Percentiles rank a stretch among this genome's conserved stretches.
These are phyloP conservation scores for Suhomyces bolitotheri DNA, from an alignment of 1,139 yeast genomes.

Conservation along the genomic window DNA sequence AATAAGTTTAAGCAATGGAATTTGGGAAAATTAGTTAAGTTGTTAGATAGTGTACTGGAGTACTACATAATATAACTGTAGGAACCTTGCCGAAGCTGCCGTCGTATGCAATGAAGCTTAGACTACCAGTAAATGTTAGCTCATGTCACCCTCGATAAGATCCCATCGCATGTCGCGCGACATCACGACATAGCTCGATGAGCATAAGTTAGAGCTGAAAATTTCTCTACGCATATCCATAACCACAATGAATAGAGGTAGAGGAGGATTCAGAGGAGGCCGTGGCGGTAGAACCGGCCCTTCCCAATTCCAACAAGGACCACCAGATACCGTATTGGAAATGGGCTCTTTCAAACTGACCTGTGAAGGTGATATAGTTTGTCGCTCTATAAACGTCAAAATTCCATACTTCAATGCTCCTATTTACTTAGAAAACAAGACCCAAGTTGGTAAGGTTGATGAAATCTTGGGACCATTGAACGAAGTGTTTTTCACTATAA, in stretches of 20 bases:
- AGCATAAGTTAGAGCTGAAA: slow-evolving; percentile 15
- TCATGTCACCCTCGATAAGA: too few relatives aligned
- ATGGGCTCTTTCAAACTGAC: slow-evolving; percentile 92
- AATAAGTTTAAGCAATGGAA: too few relatives aligned
- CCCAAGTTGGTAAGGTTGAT: slow-evolving; percentile 96
- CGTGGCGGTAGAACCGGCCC: slow-evolving; percentile 51
- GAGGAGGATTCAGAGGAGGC: slow-evolving; percentile 62
- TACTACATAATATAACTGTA: too few relatives aligned
- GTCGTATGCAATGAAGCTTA: too few relatives aligned
- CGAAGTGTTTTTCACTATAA: slow-evolving; percentile 94
- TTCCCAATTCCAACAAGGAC: slow-evolving; percentile 67
- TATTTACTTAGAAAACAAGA: slow-evolving; percentile 90
- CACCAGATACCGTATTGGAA: slow-evolving; percentile 92
- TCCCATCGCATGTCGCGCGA: slow-evolving; percentile 8
- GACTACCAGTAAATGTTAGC: too few relatives aligned
- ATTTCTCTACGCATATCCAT: slow-evolving; percentile 14
- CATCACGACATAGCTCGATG: slow-evolving; percentile 12
- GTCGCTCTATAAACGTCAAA: slow-evolving; percentile 91
- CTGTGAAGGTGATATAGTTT: slow-evolving; percentile 96
- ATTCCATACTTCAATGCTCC: slow-evolving; percentile 99
- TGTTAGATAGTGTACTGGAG: too few relatives aligned
- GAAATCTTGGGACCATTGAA: slow-evolving; percentile 97
- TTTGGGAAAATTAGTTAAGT: too few relatives aligned
- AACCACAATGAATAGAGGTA: slow-evolving; percentile 55
- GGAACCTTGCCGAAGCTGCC: too few relatives aligned